Conservation (phyloP, 352 stramenopile genomes). For the Phytophthora pisi region DNA sequence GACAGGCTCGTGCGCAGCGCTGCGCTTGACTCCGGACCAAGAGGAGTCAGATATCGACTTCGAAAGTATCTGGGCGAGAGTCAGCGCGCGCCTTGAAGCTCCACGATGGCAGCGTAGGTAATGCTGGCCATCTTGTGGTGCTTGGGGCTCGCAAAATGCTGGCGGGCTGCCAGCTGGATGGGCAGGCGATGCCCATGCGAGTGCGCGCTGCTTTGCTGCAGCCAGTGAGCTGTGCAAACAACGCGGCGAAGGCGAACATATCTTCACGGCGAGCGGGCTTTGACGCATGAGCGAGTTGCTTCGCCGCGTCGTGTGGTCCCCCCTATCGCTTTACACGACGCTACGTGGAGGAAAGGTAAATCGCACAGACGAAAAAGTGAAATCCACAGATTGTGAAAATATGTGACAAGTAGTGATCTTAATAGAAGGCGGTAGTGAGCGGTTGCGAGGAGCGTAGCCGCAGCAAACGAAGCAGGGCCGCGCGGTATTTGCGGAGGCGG, state of each 20-base stretch:
- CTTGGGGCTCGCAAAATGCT: constrained; percentile 1
- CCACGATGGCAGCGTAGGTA: constrained; percentile 20
- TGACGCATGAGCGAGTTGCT: neutral
- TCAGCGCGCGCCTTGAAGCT: constrained; percentile 27
- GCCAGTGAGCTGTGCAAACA: neutral
- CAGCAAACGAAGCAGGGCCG: too few species aligned
- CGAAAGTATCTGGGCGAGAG: constrained; percentile 31
- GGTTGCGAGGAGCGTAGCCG: too few species aligned
- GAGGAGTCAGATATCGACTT: constrained; percentile 11
- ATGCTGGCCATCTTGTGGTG: constrained; percentile 12
- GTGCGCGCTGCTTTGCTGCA: constrained; percentile 13
- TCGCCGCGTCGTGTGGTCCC: constrained; percentile 17
- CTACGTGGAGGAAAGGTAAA: too few species aligned
- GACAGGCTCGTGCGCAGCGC: constrained; percentile 3
- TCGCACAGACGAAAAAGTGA: too few species aligned
- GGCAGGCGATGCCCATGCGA: neutral
- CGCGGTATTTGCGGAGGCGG: too few species aligned
- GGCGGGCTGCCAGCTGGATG: neutral
- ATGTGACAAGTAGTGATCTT: too few species aligned
- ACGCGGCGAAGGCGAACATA: neutral
- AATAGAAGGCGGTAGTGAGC: too few species aligned
- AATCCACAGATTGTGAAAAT: too few species aligned
- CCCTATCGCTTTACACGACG: constrained; percentile 8
- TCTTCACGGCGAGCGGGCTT: neutral
- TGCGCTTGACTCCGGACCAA: neutral